These are phyloP conservation scores for Diaporthe nobilis DNA, from an alignment of 2,329 filamentous ascomycete species.

Conservation along the genomic window DNA sequence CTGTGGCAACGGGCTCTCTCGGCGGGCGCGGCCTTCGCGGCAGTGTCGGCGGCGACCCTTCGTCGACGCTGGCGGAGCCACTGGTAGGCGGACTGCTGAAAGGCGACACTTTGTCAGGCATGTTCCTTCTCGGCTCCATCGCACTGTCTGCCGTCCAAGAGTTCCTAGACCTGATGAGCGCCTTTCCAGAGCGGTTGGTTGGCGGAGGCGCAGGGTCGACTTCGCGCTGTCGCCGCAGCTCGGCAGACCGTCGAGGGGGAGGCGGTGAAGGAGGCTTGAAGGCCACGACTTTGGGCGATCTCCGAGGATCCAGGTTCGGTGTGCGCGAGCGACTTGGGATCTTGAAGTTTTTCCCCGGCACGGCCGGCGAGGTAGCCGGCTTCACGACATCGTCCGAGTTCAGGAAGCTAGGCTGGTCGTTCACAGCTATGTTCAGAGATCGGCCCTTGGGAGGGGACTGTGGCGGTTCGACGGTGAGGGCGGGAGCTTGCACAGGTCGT, in stretches of 20 bases:
- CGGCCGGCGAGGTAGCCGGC: constrained; percentile 55
- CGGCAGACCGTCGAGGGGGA: constrained; percentile 73
- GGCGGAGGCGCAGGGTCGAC: constrained; percentile 69
- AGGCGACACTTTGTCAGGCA: constrained; percentile 74
- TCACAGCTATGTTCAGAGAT: constrained; percentile 51
- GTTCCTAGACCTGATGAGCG: constrained; percentile 52
- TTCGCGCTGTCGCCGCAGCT: constrained; percentile 67
- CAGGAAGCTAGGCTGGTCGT: constrained; percentile 62
- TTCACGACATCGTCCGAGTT: constrained; percentile 62
- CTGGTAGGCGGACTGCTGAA: constrained; percentile 90
- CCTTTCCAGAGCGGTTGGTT: constrained; percentile 84
- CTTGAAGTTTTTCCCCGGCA: constrained; percentile 63
- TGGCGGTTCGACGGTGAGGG: constrained; percentile 79
- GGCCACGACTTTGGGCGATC: constrained; percentile 62
- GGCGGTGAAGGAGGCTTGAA: constrained; percentile 74
- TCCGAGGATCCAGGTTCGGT: constrained; percentile 62
- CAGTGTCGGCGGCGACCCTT: constrained; percentile 65
- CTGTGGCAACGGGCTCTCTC: constrained; percentile 47
- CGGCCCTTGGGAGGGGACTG: constrained; percentile 74
- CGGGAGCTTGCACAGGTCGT: constrained; percentile 65
- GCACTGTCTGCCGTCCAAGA: constrained; percentile 46
- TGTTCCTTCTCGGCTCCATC: constrained; percentile 53
- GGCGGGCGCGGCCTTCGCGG: constrained; percentile 68
- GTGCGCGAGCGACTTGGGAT: constrained; percentile 65
- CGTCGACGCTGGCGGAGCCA: constrained; percentile 65